Conservation (phyloP, 495 filamentous ascomycete genomes). For the Bacidia rubella region DNA sequence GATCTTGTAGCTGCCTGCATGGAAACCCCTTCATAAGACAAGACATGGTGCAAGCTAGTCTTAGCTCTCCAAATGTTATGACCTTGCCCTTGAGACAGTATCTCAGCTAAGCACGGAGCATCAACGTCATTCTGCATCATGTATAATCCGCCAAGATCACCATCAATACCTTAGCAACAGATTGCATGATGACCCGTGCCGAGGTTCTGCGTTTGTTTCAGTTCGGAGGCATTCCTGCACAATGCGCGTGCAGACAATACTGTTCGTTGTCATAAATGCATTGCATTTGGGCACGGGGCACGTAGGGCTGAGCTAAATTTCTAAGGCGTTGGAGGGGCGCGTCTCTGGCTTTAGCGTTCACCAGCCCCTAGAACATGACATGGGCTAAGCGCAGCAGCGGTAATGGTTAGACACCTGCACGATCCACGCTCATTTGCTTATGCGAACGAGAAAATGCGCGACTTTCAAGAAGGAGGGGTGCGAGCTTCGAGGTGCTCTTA, state of each 20-base stretch:
- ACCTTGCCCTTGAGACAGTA: slow-evolving; percentile 6
- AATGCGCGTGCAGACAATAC: too few relatives aligned
- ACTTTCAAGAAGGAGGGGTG: not conserved
- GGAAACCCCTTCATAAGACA: not conserved
- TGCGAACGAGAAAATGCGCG: not conserved
- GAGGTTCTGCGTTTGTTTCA: too few relatives aligned
- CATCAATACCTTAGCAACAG: too few relatives aligned
- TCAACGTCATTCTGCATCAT: slow-evolving; percentile 7
- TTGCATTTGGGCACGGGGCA: too few relatives aligned
- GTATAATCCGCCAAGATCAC: too few relatives aligned
- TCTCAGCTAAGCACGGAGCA: not conserved
- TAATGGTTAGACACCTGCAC: not conserved
- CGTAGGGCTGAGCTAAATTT: too few relatives aligned
- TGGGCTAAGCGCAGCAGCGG: not conserved
- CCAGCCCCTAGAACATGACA: not conserved
- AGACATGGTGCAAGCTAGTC: not conserved
- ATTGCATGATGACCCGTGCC: too few relatives aligned
- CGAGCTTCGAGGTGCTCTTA: not conserved
- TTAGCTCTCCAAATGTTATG: not conserved
- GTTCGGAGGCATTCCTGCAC: too few relatives aligned
- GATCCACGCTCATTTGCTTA: not conserved
- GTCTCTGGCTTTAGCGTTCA: not conserved
- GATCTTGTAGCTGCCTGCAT: slow-evolving; percentile 50
- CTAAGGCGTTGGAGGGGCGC: not conserved
- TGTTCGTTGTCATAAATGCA: too few relatives aligned